phyloP scores from a whole-genome alignment of 805 yeast species.

The Candida cerambycidarum region DNA sequence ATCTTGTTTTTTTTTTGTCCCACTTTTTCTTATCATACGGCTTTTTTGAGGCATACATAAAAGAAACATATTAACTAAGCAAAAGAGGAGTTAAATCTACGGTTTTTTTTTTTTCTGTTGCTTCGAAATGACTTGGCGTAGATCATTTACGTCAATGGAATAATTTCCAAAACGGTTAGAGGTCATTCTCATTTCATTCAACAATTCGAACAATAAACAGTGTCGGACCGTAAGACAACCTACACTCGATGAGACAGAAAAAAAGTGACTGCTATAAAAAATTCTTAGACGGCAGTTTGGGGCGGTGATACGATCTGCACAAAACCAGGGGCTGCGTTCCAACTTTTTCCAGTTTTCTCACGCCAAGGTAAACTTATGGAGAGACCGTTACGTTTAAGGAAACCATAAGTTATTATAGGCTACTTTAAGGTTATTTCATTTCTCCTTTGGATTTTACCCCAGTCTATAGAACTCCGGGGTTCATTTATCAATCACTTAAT shows the following conservation, averaged over 20 bases:
- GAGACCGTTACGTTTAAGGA: background rate
- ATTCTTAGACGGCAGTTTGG: background rate
- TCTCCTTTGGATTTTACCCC: no score
- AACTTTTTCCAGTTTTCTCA: background rate
- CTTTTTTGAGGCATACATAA: background rate
- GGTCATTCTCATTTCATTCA: no score
- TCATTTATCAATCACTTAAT: no score
- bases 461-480: no score
- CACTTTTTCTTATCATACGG: background rate
- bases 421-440: no score
- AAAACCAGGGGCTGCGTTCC: conserved; percentile 3
- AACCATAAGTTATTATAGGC: background rate
- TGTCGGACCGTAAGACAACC: no score
- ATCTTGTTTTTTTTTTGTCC: conserved; percentile 1
- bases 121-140: no score
- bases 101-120: no score
- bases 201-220: no score
- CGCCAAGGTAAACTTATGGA: conserved; percentile 2
- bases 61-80: background rate
- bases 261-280: background rate
- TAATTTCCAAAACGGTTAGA: no score
- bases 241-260: no score
- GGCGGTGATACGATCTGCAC: background rate
- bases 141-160: no score
- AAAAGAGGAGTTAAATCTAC: background rate